These are phyloP conservation scores for Didymella segeticola DNA, from an alignment of 2,329 filamentous ascomycete genomes.

Conservation along the genomic window DNA sequence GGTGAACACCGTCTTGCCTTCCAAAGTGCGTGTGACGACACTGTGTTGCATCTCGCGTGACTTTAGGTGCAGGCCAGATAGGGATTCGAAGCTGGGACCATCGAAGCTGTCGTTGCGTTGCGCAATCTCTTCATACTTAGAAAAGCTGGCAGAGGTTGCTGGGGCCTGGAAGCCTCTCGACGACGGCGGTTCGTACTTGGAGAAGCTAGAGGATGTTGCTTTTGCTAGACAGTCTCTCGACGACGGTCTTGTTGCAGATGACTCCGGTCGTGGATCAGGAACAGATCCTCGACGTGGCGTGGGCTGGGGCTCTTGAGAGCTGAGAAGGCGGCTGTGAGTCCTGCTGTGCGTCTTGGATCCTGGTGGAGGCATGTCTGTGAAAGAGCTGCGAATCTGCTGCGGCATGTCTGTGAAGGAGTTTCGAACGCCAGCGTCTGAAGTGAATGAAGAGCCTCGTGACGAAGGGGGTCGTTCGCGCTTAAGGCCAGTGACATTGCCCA, in stretches of 20 bases:
- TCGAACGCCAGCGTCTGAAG: constrained; percentile 21
- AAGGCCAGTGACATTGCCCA: constrained; percentile 37
- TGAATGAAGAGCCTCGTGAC: constrained; percentile 31
- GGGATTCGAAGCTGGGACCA: constrained; percentile 69
- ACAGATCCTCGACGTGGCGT: constrained; percentile 31
- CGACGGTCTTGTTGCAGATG: constrained; percentile 32
- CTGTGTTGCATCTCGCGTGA: constrained; percentile 83
- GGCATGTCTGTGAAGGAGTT: constrained; percentile 25
- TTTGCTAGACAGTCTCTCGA: constrained; percentile 28
- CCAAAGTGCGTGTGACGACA: constrained; percentile 77
- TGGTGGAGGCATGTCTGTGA: constrained; percentile 27
- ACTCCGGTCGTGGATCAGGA: constrained; percentile 14
- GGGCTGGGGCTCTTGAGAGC: constrained; percentile 22
- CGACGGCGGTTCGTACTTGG: constrained; percentile 36
- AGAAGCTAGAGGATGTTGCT: constrained; percentile 25
- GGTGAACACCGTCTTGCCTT: constrained; percentile 76
- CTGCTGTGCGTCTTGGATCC: constrained; percentile 16
- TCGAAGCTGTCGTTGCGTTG: constrained; percentile 59
- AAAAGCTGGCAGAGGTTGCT: constrained; percentile 24
- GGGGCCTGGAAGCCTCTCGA: constrained; percentile 27
- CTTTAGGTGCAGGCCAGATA: constrained; percentile 83
- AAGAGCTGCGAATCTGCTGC: constrained; percentile 23
- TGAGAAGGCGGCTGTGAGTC: constrained; percentile 27
- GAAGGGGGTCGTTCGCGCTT: constrained; percentile 34
- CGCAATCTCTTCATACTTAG: constrained; percentile 40